Evolutionary conservation across 2,329 filamentous ascomycete species (phyloP).

Genomic region (Ceratocystis colombiana): DNA sequence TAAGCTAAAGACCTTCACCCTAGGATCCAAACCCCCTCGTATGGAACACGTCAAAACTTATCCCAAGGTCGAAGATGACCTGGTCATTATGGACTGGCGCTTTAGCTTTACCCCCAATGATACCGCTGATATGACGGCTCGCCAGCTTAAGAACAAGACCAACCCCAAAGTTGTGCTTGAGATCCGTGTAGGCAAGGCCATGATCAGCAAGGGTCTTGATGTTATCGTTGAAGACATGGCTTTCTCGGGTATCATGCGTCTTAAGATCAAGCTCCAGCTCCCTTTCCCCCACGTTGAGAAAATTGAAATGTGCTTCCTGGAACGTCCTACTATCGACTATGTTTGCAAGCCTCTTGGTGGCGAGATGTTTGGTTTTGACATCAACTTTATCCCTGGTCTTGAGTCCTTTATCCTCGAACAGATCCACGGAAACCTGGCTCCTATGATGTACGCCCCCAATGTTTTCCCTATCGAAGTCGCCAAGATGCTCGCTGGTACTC

Average conservation of each 20-base stretch:
- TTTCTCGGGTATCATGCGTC: conserved; percentile 87
- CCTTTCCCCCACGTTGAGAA: conserved; percentile 92
- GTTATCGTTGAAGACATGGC: conserved; percentile 98
- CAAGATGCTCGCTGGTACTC: conserved; percentile 90
- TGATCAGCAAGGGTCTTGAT: conserved; percentile 93
- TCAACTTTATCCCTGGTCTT: conserved; percentile 95
- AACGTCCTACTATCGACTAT: conserved; percentile 83
- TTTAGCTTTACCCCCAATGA: conserved; percentile 99
- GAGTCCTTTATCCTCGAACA: conserved; percentile 91
- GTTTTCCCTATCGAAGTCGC: conserved; percentile 98
- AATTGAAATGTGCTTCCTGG: conserved; percentile 89
- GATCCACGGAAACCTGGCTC: conserved; percentile 84
- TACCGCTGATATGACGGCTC: conserved; percentile 76
- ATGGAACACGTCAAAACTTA: conserved; percentile 98
- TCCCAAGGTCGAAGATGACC: conserved; percentile 86
- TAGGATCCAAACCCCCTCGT: conserved; percentile 88
- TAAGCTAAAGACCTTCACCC: conserved; percentile 83
- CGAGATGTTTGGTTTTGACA: conserved; percentile 92
- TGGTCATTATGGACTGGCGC: conserved; percentile 98
- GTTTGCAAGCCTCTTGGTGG: conserved; percentile 96
- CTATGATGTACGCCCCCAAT: conserved; percentile 97
- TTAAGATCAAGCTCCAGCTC: conserved; percentile 95
- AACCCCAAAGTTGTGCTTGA: conserved; percentile 96
- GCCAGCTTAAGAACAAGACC: conserved; percentile 87
- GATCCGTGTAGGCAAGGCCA: conserved; percentile 85